Conservation (phyloP, 768 basidiomycete species). For the Lentinula detonsa region DNA sequence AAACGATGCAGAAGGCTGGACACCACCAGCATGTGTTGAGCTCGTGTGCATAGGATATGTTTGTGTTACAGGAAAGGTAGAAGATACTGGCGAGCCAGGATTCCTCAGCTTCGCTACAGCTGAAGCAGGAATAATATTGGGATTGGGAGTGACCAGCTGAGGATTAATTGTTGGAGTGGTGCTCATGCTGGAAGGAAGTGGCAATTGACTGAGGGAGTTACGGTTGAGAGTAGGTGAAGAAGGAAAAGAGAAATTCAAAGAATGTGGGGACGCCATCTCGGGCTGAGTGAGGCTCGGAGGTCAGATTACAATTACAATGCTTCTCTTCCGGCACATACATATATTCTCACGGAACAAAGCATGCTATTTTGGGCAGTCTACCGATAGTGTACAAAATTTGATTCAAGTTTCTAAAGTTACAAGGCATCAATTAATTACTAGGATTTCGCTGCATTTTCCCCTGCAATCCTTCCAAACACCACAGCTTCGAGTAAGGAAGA, state of each 20-base stretch:
- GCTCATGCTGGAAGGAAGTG: conserved; percentile 4
- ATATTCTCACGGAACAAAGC: background rate
- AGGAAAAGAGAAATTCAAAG: conserved; percentile 6
- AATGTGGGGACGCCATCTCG: conserved; percentile 9
- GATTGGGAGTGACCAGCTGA: background rate
- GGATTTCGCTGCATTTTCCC: conserved; percentile 12
- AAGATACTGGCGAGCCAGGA: conserved; percentile 5
- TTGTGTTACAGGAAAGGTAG: background rate
- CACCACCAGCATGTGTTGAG: conserved; percentile 64
- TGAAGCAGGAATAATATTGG: conserved; percentile 1
- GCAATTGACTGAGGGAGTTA: conserved; percentile 6
- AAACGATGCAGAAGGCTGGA: conserved; percentile 75
- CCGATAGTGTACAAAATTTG: too few relatives aligned
- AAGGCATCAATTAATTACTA: background rate
- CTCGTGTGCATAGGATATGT: conserved; percentile 16
- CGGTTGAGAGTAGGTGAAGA: conserved; percentile 1
- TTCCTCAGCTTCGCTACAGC: background rate
- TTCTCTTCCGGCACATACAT: background rate
- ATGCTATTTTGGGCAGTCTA: background rate
- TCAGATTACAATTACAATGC: background rate
- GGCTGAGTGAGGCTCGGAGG: background rate
- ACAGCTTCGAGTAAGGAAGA: conserved; percentile 21
- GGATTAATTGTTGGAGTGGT: background rate
- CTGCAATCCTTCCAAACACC: conserved; percentile 22
- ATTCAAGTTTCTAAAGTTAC: too few relatives aligned